Percentiles rank a stretch among this genome's conserved stretches.
Conservation (phyloP, 2,329 filamentous ascomycete genomes). For the Catunica adiposa region DNA sequence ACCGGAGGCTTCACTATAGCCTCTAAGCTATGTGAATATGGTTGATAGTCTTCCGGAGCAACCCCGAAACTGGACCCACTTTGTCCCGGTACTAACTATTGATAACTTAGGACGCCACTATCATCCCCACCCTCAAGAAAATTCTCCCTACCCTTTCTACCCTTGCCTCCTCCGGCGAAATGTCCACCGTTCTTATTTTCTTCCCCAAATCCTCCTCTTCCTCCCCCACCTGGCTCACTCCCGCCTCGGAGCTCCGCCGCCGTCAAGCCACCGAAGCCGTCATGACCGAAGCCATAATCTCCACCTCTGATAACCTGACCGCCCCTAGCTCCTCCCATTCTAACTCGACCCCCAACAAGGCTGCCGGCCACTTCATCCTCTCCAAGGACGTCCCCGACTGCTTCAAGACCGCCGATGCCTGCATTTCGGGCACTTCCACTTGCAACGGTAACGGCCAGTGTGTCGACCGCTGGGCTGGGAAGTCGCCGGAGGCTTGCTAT, state of each 20-base stretch:
- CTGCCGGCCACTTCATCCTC: constrained; percentile 17
- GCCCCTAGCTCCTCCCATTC: constrained; percentile 12
- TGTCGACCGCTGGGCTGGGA: constrained; percentile 42
- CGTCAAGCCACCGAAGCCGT: constrained; percentile 24
- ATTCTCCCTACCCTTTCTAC: constrained; percentile 29
- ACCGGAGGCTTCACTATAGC: too few relatives aligned
- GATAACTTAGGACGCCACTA: constrained; percentile 23
- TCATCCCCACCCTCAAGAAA: constrained; percentile 28
- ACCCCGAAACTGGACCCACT: background rate
- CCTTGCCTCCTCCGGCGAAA: constrained; percentile 31
- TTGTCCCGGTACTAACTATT: background rate
- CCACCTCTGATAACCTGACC: constrained; percentile 14
- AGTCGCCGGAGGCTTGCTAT: constrained; percentile 46
- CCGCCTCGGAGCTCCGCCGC: constrained; percentile 29
- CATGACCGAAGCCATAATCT: constrained; percentile 12
- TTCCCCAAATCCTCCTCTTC: constrained; percentile 30
- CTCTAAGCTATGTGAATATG: too few relatives aligned
- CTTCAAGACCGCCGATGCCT: constrained; percentile 54
- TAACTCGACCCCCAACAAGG: constrained; percentile 12
- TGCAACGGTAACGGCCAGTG: constrained; percentile 76
- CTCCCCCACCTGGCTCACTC: constrained; percentile 25
- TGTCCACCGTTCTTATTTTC: constrained; percentile 41
- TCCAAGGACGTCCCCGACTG: constrained; percentile 46
- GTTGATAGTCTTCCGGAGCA: too few relatives aligned
- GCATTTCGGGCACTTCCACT: constrained; percentile 51